A percentile compares a stretch with the other conserved stretches of the same genome.
Conservation (phyloP, 345 rosid species). For the Noccaea caerulescens region DNA sequence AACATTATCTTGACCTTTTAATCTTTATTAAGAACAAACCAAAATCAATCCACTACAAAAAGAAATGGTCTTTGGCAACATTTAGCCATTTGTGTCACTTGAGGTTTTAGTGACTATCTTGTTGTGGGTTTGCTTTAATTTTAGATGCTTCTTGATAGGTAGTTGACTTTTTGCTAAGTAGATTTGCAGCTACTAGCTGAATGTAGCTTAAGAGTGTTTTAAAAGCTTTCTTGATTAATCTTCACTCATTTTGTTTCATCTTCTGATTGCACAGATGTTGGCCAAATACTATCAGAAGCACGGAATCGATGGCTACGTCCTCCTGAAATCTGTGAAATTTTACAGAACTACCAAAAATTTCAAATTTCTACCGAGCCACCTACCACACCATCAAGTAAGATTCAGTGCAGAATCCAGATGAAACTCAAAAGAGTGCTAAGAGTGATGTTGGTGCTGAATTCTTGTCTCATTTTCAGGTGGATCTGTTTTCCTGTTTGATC, state of each 20-base stretch:
- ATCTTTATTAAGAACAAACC: not conserved
- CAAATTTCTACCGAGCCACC: slow-evolving; percentile 80
- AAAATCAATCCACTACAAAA: not conserved
- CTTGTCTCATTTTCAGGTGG: slow-evolving; percentile 66
- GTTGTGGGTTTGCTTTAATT: slow-evolving; percentile 9
- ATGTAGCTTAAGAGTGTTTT: slow-evolving; percentile 10
- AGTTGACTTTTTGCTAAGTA: slow-evolving; percentile 10
- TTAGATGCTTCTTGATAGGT: slow-evolving; percentile 6
- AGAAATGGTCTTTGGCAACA: not conserved
- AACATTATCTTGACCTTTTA: not conserved
- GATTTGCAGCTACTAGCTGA: slow-evolving; percentile 11
- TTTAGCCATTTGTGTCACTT: not conserved
- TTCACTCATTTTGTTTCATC: not conserved
- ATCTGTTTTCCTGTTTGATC: slow-evolving; percentile 82
- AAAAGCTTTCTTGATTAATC: slow-evolving; percentile 4
- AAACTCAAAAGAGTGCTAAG: not conserved
- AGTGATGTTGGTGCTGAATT: not conserved
- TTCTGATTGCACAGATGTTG: slow-evolving; percentile 58
- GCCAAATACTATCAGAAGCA: slow-evolving; percentile 82
- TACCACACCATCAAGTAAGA: slow-evolving; percentile 70
- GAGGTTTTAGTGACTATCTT: slow-evolving; percentile 19
- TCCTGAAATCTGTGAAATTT: slow-evolving; percentile 91
- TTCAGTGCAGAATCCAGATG: not conserved
- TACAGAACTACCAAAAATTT: slow-evolving; percentile 61
- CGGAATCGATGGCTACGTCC: slow-evolving; percentile 93